A percentile compares a stretch with the other conserved stretches of the same genome.
phyloP scores from a whole-genome alignment of 441 rosid genomes.

The Capsella rubella region DNA sequence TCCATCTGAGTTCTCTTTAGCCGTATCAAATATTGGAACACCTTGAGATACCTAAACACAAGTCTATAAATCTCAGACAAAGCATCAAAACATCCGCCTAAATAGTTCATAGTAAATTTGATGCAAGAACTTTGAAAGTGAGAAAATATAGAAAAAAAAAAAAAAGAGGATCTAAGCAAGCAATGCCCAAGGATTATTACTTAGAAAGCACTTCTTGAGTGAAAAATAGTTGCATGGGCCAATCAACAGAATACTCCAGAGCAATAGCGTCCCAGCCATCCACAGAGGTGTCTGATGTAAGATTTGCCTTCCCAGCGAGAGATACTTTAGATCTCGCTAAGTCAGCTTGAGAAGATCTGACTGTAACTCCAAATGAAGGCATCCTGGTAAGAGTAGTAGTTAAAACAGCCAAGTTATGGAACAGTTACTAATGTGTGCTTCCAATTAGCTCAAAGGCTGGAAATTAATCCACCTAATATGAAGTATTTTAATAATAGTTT shows the following conservation, averaged over 20 bases:
- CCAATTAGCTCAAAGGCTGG: slow-evolving; percentile 14
- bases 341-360: slow-evolving; percentile 75
- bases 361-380: slow-evolving; percentile 85
- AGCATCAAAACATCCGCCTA: slow-evolving; percentile 13
- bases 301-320: slow-evolving; percentile 55
- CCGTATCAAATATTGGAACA: slow-evolving; percentile 91
- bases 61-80: slow-evolving; percentile 34
- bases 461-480: slow-evolving; percentile 8
- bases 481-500: neutral
- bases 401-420: slow-evolving; percentile 28
- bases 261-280: slow-evolving; percentile 98
- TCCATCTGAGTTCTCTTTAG: slow-evolving; percentile 97
- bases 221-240: slow-evolving; percentile 96
- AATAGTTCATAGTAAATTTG: neutral
- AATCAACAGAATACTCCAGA: slow-evolving; percentile 91
- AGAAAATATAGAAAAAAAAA: slow-evolving; percentile 4
- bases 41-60: slow-evolving; percentile 74
- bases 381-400: slow-evolving; percentile 56
- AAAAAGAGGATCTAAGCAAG: slow-evolving; percentile 29
- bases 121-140: slow-evolving; percentile 19
- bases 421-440: slow-evolving; percentile 17
- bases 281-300: slow-evolving; percentile 63
- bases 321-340: slow-evolving; percentile 58
- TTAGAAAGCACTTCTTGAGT: slow-evolving; percentile 95
- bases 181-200: slow-evolving; percentile 59